Base-by-base conservation (phyloP, 495 filamentous ascomycete species). In the Tuber umbilicatum region DNA sequence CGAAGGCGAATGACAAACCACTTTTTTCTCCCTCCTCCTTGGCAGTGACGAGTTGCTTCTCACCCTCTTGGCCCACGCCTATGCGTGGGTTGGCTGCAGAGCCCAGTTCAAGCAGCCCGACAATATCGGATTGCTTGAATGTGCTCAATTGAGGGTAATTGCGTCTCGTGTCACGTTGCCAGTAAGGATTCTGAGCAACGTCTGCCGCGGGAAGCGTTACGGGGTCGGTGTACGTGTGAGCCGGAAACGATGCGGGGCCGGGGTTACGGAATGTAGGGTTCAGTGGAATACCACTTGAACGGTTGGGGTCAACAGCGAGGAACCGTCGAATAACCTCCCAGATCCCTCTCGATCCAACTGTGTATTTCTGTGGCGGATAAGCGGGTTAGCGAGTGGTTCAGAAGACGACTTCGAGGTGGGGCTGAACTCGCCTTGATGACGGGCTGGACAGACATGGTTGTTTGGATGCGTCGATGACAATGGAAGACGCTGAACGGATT, bases 111-210 rank as follows among this genome's bases (percentile, higher is more conserved):
- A 99, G 86, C 75, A 98, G 88, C 6, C 90, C 90, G 35, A 94
- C 94, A 38, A 92, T 90, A 85, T 98, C 91, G 27, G 88, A 90
- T 85, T 97, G 95, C 69, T 85, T 90, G 72, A 99, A 89, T 43
- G 91, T 89, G 79, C 91, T 93, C 68, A 91, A 86, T 73, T 87
- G 87, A n/a, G 96, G 91, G 86, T 98, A 99, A 81, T 87, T 88
- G 80, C 96, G 89, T 70, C 95, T 91, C 71, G 86, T 84, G 80
- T 99, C 95, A 73, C 95, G 93, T 86, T 96, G 96, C 92, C 93
- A 99, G 89, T 99, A 99, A 55, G 95, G 89, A 84, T 99, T 99
- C 82, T 97, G 95, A 79, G 95, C 95, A 77, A 99, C 89, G 84
- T 99, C 95, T 73, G 89, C 94, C 3, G 95, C 92, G n/a, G 96